These are phyloP conservation scores for Apiotrichum veenhuisii DNA, from an alignment of 1,284 basidiomycete species.

Conservation along the genomic window DNA sequence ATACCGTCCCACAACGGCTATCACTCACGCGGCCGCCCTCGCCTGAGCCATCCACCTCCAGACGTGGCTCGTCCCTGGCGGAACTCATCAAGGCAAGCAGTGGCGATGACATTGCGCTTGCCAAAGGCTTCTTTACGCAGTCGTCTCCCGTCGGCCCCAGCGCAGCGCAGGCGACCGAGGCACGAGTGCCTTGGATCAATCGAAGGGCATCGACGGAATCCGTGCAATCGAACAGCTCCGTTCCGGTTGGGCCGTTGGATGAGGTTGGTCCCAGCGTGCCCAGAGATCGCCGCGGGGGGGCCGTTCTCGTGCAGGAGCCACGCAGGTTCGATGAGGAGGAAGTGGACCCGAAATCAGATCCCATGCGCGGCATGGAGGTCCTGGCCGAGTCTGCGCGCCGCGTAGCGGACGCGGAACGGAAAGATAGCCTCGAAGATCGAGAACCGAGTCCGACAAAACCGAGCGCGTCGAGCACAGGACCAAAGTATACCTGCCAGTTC, in stretches of 20 bases:
- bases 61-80: conserved; percentile 33
- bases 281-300: background rate
- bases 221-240: conserved; percentile 10
- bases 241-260: background rate
- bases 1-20: background rate
- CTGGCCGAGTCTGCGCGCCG: conserved; percentile 37
- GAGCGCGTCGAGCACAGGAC: conserved; percentile 22
- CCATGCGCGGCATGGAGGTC: conserved; percentile 44
- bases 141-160: background rate
- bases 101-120: conserved; percentile 36
- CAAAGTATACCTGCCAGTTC: conserved; percentile 43
- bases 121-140: conserved; percentile 9
- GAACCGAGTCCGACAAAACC: conserved; percentile 14
- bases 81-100: conserved; percentile 41
- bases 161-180: background rate
- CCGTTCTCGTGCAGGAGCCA: background rate
- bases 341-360: conserved; percentile 22
- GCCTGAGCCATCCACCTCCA: conserved; percentile 18
- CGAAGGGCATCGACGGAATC: conserved; percentile 34
- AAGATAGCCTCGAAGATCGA: conserved; percentile 8
- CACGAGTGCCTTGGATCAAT: conserved; percentile 6
- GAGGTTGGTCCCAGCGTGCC: background rate
- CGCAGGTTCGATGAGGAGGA: conserved; percentile 17
- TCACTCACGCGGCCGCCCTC: conserved; percentile 30
- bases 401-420: conserved; percentile 35